Evolutionary conservation across 2,329 filamentous ascomycete genomes (phyloP).

Genomic region (Fusarium albidum): DNA sequence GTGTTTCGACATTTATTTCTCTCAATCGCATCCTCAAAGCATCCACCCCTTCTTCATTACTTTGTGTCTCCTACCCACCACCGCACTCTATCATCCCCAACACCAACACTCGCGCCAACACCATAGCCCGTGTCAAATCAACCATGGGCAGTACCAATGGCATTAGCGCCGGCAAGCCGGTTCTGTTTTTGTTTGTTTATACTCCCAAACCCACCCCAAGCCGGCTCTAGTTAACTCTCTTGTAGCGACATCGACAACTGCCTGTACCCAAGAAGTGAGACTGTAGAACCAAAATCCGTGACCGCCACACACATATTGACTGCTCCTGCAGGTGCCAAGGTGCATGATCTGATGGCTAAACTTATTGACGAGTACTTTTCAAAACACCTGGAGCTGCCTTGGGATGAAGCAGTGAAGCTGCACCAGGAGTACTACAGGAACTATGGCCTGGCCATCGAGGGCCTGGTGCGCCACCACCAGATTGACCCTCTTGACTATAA

Average conservation of each 20-base stretch:
- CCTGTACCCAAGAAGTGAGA: slow-evolving; percentile 84
- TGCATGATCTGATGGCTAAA: slow-evolving; percentile 87
- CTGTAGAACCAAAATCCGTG: background rate
- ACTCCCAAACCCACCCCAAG: background rate
- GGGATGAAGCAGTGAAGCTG: slow-evolving; percentile 82
- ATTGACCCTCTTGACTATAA: slow-evolving; percentile 98
- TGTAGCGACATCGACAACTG: slow-evolving; percentile 98
- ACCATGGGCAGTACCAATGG: slow-evolving; percentile 48
- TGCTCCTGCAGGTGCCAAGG: slow-evolving; percentile 67
- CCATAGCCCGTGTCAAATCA: slow-evolving; percentile 16
- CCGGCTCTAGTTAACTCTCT: slow-evolving; percentile 15
- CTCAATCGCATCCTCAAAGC: slow-evolving; percentile 28
- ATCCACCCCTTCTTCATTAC: slow-evolving; percentile 13
- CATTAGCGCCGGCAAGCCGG: slow-evolving; percentile 45
- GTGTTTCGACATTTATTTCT: slow-evolving; percentile 25
- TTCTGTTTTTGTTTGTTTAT: slow-evolving; percentile 53
- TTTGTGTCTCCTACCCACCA: slow-evolving; percentile 22
- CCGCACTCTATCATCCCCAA: slow-evolving; percentile 20
- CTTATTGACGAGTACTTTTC: slow-evolving; percentile 75
- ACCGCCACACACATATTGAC: slow-evolving; percentile 12
- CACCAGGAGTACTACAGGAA: slow-evolving; percentile 94
- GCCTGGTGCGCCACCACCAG: slow-evolving; percentile 90
- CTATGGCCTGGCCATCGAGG: slow-evolving; percentile 97
- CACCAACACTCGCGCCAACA: slow-evolving; percentile 12
- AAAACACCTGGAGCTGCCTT: slow-evolving; percentile 75